These are phyloP conservation scores for Auriscalpium microsporum DNA, from an alignment of 768 basidiomycete species.

Conservation along the genomic window DNA sequence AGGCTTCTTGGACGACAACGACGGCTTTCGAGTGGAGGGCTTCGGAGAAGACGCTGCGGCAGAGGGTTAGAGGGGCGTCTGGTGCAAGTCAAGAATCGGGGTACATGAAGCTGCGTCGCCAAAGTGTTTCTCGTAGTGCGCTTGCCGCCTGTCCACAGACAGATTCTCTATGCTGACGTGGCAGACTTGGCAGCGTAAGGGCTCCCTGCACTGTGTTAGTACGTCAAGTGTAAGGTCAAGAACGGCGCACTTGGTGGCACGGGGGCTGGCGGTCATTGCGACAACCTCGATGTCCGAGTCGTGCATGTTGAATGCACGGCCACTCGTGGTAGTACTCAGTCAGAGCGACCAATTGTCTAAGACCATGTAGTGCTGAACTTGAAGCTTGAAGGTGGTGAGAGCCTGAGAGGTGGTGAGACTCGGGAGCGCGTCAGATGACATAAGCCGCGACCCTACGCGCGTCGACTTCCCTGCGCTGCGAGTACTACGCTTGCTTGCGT, in stretches of 20 bases:
- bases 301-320: not conserved
- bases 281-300: not conserved
- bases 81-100: not conserved
- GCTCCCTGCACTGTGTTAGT: not conserved
- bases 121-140: constrained; percentile 52
- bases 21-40: no score
- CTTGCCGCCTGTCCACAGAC: constrained; percentile 30
- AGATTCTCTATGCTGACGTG: constrained; percentile 30
- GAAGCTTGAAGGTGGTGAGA: no score
- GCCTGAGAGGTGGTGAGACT: no score
- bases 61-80: not conserved
- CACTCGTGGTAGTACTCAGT: not conserved
- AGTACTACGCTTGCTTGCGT: not conserved
- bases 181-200: constrained; percentile 46
- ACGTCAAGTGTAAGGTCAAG: not conserved
- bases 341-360: no score
- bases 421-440: not conserved
- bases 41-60: no score
- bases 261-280: not conserved
- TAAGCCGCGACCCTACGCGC: constrained; percentile 5
- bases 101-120: constrained; percentile 10
- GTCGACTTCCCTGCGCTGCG: constrained; percentile 8
- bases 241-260: not conserved
- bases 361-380: no score
- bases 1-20: not conserved